Evolutionary conservation across 179 eudicot genomes (phyloP), one percentile per base, ranked within the genome.

Genomic region (Heliamphora pulchella): DNA sequence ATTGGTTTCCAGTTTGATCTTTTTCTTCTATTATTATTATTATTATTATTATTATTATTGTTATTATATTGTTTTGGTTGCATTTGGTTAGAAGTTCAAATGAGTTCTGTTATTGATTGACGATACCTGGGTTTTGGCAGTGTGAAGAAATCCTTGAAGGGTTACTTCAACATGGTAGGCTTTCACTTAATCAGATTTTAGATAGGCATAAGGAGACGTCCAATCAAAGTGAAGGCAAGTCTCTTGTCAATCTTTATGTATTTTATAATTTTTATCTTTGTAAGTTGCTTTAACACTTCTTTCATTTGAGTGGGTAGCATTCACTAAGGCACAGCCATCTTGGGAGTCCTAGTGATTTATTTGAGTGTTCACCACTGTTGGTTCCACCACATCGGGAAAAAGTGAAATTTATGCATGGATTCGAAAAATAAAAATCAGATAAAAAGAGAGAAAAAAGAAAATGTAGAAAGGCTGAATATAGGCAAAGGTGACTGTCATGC

Each of bases 91-190:
- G 62, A n/a, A 43, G 72, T 78, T 57, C 17, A 22, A 31, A 47
- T 41, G 13, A 17, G 51, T 53, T 61, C 31, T 22, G 53, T 48
- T 22, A 74, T 54, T 59, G 47, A n/a, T 80, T 53, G 81, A 17
- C 64, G 14, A 31, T 14, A 14, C 8, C 22, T 18, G 31, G 18
- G 17, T 72, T 78, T 73, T 77, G 75, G 77, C 84, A 94, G 98
- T 90, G 88, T 76, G 80, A 57, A 44, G 86, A 79, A 47, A 87
- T 94, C 79, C 78, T 94, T 81, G 91, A 89, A 84, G 96, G 96
- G 62, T 80, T 94, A 87, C 86, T 96, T 85, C 92, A 91, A 79
- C 98, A 96, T 83, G 99, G 99, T 17, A 92, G 99, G 84, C 97
- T 96, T 78, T 88, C 96, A 5, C 62, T 91, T 69, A 86, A 88